phyloP scores from a whole-genome alignment of 2,329 filamentous ascomycete species.

The Colletotrichum sp. region DNA sequence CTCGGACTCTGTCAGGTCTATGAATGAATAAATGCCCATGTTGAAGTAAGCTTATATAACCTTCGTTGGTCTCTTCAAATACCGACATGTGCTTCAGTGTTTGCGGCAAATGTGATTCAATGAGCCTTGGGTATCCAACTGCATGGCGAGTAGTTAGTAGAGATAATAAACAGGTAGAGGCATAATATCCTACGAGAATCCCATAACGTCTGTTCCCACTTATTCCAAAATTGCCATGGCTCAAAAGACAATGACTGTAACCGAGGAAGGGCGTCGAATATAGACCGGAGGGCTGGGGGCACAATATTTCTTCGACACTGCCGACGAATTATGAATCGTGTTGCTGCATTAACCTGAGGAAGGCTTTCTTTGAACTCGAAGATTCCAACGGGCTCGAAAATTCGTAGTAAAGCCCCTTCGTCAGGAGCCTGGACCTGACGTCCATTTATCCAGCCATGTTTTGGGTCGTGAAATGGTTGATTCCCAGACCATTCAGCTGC shows the following conservation, averaged over 20 bases:
- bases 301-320: slow-evolving; percentile 33
- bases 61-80: slow-evolving; percentile 31
- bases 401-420: slow-evolving; percentile 24
- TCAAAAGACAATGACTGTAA: slow-evolving; percentile 36
- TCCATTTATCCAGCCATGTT: slow-evolving; percentile 36
- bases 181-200: slow-evolving; percentile 25
- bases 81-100: slow-evolving; percentile 28
- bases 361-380: background rate
- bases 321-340: slow-evolving; percentile 35
- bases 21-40: accelerated
- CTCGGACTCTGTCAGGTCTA: background rate
- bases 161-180: background rate
- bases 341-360: slow-evolving; percentile 32
- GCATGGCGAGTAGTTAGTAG: background rate
- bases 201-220: background rate
- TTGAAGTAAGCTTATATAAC: slow-evolving; percentile 6
- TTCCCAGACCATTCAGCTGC: background rate
- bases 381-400: slow-evolving; percentile 23
- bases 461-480: slow-evolving; percentile 26
- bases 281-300: background rate
- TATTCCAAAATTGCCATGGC: slow-evolving; percentile 34
- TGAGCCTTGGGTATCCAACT: slow-evolving; percentile 2
- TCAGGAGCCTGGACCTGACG: slow-evolving; percentile 27
- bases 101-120: slow-evolving; percentile 24
- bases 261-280: slow-evolving; percentile 28